Conservation (phyloP, 768 basidiomycete genomes). For the Cyclocybe aegerita region DNA sequence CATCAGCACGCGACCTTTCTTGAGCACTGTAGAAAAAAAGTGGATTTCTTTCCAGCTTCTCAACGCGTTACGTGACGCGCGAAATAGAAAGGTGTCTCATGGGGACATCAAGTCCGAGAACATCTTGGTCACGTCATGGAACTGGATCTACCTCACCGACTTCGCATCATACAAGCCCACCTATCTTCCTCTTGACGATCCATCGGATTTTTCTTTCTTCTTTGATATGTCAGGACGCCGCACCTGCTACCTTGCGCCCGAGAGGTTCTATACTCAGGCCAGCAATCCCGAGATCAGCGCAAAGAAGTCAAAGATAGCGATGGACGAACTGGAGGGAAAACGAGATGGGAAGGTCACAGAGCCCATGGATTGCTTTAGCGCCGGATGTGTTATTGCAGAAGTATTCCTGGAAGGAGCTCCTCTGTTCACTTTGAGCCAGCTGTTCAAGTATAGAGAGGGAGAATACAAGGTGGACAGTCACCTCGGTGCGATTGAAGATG, state of each 20-base stretch:
- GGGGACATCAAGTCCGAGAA: slow-evolving; percentile 99
- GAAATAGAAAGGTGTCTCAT: slow-evolving; percentile 87
- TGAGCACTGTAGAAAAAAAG: slow-evolving; percentile 90
- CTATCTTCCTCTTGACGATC: slow-evolving; percentile 92
- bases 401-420: slow-evolving; percentile 93
- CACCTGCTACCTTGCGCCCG: slow-evolving; percentile 95
- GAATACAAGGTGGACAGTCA: slow-evolving; percentile 75
- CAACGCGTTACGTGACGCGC: slow-evolving; percentile 78
- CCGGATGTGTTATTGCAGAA: slow-evolving; percentile 94
- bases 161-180: slow-evolving; percentile 97
- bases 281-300: slow-evolving; percentile 68
- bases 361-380: slow-evolving; percentile 96
- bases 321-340: slow-evolving; percentile 59
- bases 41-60: slow-evolving; percentile 97
- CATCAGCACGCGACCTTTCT: slow-evolving; percentile 89
- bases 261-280: slow-evolving; percentile 84
- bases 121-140: slow-evolving; percentile 93
- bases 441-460: slow-evolving; percentile 92
- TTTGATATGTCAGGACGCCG: slow-evolving; percentile 94
- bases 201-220: slow-evolving; percentile 96
- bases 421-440: slow-evolving; percentile 89
- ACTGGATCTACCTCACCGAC: slow-evolving; percentile 93
- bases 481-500: slow-evolving; percentile 76
- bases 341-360: slow-evolving; percentile 86
- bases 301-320: slow-evolving; percentile 56